Conservation (phyloP, 108 stramenopile species). For the Cafeteria roenbergensis region DNA sequence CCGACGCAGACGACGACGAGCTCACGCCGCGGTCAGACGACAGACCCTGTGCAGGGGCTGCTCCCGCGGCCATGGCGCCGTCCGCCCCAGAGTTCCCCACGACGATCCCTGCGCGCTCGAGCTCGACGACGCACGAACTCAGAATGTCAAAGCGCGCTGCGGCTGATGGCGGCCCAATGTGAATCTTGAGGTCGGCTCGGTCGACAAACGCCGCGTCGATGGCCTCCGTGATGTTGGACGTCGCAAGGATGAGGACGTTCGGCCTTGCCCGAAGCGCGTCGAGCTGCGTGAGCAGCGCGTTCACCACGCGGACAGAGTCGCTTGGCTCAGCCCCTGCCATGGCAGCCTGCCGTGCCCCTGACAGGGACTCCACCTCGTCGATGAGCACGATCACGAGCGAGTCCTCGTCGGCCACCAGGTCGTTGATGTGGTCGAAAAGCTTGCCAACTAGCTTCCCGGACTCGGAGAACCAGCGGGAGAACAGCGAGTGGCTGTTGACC, state of each 20-base stretch:
- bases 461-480: constrained; percentile 66
- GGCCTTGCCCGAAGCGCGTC: constrained; percentile 51
- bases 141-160: constrained; percentile 54
- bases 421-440: constrained; percentile 57
- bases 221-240: constrained; percentile 56
- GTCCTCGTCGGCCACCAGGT: constrained; percentile 58
- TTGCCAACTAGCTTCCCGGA: constrained; percentile 59
- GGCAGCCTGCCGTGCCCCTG: constrained; percentile 21
- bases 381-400: constrained; percentile 58
- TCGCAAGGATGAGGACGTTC: constrained; percentile 65
- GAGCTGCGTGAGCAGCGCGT: constrained; percentile 54
- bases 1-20: background rate
- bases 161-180: constrained; percentile 43
- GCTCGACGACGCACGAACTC: constrained; percentile 48
- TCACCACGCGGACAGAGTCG: constrained; percentile 58
- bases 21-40: too few species aligned
- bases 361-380: constrained; percentile 61
- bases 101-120: constrained; percentile 50
- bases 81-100: background rate
- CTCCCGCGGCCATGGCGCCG: background rate
- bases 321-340: constrained; percentile 38
- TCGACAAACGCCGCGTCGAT: constrained; percentile 69
- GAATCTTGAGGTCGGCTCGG: constrained; percentile 56
- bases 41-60: too few species aligned
- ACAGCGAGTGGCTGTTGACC: constrained; percentile 50